phyloP scores from a whole-genome alignment of 208 protist species.

The Trypanosoma cruzi region DNA sequence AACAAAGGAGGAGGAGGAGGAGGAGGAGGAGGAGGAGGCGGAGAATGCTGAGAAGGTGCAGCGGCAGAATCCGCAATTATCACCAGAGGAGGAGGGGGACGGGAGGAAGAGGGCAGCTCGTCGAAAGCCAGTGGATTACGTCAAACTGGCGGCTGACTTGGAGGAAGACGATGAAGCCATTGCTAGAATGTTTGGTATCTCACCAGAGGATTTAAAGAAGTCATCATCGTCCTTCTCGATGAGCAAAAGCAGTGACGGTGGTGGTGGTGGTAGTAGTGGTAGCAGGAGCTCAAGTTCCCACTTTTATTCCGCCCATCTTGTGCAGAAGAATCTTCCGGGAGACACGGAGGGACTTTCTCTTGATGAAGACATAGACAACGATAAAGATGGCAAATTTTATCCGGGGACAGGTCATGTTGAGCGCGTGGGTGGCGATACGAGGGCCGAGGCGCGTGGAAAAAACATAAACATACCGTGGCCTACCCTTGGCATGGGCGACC shows the following conservation, averaged over 20 bases:
- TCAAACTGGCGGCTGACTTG: conserved; percentile 58
- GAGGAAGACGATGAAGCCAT: conserved; percentile 42
- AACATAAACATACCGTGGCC: conserved; percentile 96
- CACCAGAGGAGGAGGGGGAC: neutral
- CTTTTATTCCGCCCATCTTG: neutral
- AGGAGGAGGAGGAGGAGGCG: neutral
- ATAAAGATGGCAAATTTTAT: conserved; percentile 78
- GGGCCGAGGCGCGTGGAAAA: conserved; percentile 66
- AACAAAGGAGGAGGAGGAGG: neutral
- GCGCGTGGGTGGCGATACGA: conserved; percentile 56
- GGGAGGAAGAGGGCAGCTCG: conserved; percentile 11
- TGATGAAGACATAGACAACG: conserved; percentile 34
- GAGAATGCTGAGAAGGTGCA: no score
- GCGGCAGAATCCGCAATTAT: no score
- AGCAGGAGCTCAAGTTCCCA: neutral
- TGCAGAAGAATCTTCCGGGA: conserved; percentile 27
- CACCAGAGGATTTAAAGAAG: conserved; percentile 1
- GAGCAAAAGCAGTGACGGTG: no score
- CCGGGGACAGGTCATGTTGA: conserved; percentile 89
- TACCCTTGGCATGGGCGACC: conserved; percentile 84
- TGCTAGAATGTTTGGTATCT: conserved; percentile 57
- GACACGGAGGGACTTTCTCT: conserved; percentile 61
- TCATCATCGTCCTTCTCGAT: conserved; percentile 24
- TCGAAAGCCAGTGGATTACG: conserved; percentile 62
- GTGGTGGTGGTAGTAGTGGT: conserved; percentile 8